Conservation (phyloP, 2,329 filamentous ascomycete species). For the Trichocomaceae sp. region DNA sequence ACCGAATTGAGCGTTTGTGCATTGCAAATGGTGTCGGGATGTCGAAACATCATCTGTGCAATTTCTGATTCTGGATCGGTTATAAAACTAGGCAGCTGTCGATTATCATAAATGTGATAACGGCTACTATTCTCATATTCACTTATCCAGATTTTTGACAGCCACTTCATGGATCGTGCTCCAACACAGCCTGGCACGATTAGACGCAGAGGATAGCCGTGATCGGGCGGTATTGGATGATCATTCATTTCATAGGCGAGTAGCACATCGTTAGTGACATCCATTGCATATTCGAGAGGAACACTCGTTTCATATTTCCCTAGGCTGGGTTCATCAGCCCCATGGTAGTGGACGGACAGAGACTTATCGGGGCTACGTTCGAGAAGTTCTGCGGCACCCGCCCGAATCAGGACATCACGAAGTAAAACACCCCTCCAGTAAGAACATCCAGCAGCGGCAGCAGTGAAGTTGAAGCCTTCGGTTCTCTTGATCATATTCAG, state of each 20-base stretch:
- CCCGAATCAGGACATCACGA: constrained; percentile 40
- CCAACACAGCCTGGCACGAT: constrained; percentile 40
- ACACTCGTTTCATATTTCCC: constrained; percentile 46
- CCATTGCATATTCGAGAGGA: constrained; percentile 45
- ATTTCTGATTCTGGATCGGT: constrained; percentile 45
- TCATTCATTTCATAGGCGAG: constrained; percentile 42
- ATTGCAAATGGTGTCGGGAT: constrained; percentile 44
- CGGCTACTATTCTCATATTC: constrained; percentile 37
- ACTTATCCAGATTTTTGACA: constrained; percentile 35
- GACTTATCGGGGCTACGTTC: constrained; percentile 1
- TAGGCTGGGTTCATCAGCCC: constrained; percentile 43
- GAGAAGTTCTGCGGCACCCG: constrained; percentile 28
- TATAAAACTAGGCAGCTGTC: constrained; percentile 44
- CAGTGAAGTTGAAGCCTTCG: constrained; percentile 45
- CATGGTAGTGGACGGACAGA: constrained; percentile 46
- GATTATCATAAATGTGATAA: constrained; percentile 48
- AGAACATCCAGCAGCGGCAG: constrained; percentile 43
- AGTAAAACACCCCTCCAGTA: constrained; percentile 47
- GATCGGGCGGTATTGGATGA: constrained; percentile 34
- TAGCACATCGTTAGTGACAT: constrained; percentile 44
- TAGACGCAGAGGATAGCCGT: constrained; percentile 39
- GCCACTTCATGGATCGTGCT: constrained; percentile 39
- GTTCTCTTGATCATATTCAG: constrained; percentile 46
- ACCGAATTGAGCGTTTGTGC: constrained; percentile 47
- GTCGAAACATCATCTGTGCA: constrained; percentile 42